Conservation (phyloP, 225 moss, liverwort and hornwort genomes). For the Sphagnum contortum region DNA sequence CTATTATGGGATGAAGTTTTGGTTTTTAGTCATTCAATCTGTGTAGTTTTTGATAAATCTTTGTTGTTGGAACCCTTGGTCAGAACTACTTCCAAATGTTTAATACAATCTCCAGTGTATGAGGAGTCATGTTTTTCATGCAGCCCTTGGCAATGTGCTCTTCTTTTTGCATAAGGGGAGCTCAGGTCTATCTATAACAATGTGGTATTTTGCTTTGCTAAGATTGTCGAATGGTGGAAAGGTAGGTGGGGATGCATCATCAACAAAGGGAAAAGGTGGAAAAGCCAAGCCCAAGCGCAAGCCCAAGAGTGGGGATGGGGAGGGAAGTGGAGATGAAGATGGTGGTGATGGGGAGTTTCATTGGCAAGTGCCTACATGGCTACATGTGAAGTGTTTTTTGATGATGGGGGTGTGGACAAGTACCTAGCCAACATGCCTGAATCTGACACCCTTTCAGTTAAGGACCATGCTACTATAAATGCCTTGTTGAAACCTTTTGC, state of each 20-base stretch:
- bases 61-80: too few species aligned
- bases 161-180: too few species aligned
- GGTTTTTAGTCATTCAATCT: too few species aligned
- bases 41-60: too few species aligned
- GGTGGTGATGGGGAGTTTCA: constrained; percentile 63
- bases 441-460: constrained; percentile 59
- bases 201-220: too few species aligned
- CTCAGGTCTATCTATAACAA: too few species aligned
- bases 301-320: constrained; percentile 21
- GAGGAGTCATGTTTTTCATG: too few species aligned
- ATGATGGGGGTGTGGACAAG: constrained; percentile 48
- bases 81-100: too few species aligned
- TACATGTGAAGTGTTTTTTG: constrained; percentile 82
- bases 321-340: too few species aligned
- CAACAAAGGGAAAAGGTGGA: constrained; percentile 27
- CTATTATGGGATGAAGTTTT: too few species aligned
- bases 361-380: constrained; percentile 86
- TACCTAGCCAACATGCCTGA: constrained; percentile 55
- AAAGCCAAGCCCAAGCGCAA: constrained; percentile 23
- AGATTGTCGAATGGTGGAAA: constrained; percentile 31
- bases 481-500: constrained; percentile 22
- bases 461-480: constrained; percentile 51
- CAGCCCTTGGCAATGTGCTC: too few species aligned
- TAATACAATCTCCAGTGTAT: too few species aligned
- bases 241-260: constrained; percentile 10